Conservation (phyloP, 2,329 filamentous ascomycete genomes). For the Grosmannia serpens region DNA sequence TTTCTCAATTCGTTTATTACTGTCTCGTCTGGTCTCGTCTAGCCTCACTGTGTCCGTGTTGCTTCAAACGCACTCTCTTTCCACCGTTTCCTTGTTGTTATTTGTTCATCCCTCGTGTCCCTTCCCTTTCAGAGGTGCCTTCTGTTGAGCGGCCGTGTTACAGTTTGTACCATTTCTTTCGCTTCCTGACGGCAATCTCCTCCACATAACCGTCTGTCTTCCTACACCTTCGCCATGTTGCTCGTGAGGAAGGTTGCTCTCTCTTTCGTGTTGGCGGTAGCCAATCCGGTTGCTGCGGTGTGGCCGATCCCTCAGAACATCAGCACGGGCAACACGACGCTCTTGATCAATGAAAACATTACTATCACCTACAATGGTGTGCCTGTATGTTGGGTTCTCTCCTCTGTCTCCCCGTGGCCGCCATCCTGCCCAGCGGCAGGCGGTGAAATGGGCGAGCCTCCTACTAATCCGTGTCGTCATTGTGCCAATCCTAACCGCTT, state of each 20-base stretch:
- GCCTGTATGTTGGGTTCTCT: slow-evolving; percentile 35
- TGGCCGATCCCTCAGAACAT: slow-evolving; percentile 45
- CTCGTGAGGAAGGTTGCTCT: slow-evolving; percentile 19
- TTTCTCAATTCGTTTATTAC: too few relatives aligned
- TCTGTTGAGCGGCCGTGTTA: too few relatives aligned
- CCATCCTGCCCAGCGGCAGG: slow-evolving; percentile 6
- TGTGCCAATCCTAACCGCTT: slow-evolving; percentile 5
- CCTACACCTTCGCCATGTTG: slow-evolving; percentile 11
- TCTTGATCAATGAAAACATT: slow-evolving; percentile 42
- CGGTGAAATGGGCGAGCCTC: neutral
- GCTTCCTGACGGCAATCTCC: too few relatives aligned
- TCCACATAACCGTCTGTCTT: too few relatives aligned
- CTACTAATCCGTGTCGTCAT: slow-evolving; percentile 8
- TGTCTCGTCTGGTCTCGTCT: too few relatives aligned
- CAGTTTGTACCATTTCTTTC: neutral
- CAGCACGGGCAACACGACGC: slow-evolving; percentile 36
- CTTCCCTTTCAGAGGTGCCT: neutral
- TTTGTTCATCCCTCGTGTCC: neutral
- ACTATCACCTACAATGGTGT: slow-evolving; percentile 47
- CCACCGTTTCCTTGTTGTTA: neutral
- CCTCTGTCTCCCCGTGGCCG: slow-evolving; percentile 4
- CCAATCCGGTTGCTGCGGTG: slow-evolving; percentile 35
- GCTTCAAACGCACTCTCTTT: neutral
- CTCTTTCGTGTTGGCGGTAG: slow-evolving; percentile 26
- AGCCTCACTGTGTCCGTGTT: too few relatives aligned